phyloP scores from a whole-genome alignment of 169 alveolate genomes.

The Eimeria falciformis region DNA sequence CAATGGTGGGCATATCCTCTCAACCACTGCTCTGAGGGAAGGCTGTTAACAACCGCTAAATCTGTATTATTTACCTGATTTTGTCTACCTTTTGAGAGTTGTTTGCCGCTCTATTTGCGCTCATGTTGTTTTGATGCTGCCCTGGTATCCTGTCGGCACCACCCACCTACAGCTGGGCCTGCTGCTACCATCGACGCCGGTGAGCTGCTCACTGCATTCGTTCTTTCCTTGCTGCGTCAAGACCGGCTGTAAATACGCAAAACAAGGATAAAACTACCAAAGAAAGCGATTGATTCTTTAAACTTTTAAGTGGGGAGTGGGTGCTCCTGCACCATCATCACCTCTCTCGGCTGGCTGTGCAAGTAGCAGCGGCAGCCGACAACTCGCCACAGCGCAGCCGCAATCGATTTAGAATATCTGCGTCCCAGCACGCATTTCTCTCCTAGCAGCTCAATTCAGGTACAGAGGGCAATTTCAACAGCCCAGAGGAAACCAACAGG shows the following conservation, averaged over 20 bases:
- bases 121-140: conserved; percentile 17
- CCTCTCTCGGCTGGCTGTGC: too few species aligned
- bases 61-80: neutral
- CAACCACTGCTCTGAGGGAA: neutral
- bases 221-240: neutral
- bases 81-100: conserved; percentile 28
- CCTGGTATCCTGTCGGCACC: neutral
- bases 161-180: neutral
- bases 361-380: conserved; percentile 28
- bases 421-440: neutral
- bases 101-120: neutral
- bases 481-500: neutral
- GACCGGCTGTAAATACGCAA: neutral
- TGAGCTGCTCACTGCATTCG: conserved; percentile 16
- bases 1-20: neutral
- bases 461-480: neutral
- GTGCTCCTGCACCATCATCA: conserved; percentile 20
- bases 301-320: neutral
- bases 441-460: conserved; percentile 22
- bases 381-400: neutral
- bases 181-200: conserved; percentile 9
- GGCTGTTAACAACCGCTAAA: neutral
- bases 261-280: neutral
- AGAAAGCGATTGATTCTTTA: neutral
- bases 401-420: neutral